Evolutionary conservation across 192 early-diverging fungal species (phyloP).

Genomic region (Coemansia sp.): DNA sequence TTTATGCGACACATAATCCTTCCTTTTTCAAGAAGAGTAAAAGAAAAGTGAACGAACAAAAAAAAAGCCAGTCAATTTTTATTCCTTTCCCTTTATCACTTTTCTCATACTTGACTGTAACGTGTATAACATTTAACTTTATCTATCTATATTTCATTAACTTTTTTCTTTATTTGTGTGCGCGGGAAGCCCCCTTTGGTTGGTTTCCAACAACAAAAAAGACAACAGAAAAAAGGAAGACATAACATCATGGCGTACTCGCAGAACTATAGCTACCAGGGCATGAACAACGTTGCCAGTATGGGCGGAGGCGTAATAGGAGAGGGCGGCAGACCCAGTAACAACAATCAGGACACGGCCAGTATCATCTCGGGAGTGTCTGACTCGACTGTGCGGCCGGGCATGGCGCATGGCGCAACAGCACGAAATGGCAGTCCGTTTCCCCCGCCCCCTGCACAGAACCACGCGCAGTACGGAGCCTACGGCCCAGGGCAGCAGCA

Average conservation of each 20-base stretch:
- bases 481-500: neutral
- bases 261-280: constrained; percentile 42
- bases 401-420: constrained; percentile 2
- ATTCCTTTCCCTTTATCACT: too few relatives aligned
- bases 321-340: neutral
- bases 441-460: constrained; percentile 17
- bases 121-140: too few relatives aligned
- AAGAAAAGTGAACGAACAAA: too few relatives aligned
- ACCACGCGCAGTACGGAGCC: constrained; percentile 6
- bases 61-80: too few relatives aligned
- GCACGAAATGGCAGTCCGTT: constrained; percentile 6
- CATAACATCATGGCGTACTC: constrained; percentile 2
- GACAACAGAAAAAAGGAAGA: too few relatives aligned
- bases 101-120: too few relatives aligned
- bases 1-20: too few relatives aligned
- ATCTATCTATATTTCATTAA: too few relatives aligned
- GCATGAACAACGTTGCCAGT: constrained; percentile 37
- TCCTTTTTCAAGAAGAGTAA: too few relatives aligned
- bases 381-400: neutral
- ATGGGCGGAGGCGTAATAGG: constrained; percentile 10
- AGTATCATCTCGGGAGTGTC: constrained; percentile 14
- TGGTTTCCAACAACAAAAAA: too few relatives aligned
- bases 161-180: too few relatives aligned
- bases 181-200: too few relatives aligned
- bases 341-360: constrained; percentile 16